phyloP scores from a whole-genome alignment of 2,329 filamentous ascomycete genomes.

The Diplodia intermedia region DNA sequence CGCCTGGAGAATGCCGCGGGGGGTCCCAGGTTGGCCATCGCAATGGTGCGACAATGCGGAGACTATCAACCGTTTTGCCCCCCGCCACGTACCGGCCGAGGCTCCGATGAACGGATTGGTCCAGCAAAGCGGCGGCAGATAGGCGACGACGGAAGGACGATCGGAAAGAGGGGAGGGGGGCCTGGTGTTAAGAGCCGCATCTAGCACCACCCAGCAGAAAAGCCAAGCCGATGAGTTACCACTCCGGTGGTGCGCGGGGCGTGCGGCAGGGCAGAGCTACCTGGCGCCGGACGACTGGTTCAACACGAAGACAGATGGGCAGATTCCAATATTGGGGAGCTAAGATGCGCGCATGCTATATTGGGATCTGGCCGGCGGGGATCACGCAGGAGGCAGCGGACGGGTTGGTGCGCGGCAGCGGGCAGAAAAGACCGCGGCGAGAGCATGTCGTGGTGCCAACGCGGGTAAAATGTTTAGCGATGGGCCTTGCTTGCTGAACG shows the following conservation, averaged over 20 bases:
- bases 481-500: not conserved
- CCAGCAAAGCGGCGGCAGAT: not conserved
- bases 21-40: not conserved
- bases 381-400: not conserved
- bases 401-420: conserved; percentile 9
- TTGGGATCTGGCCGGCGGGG: conserved; percentile 1
- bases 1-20: conserved; percentile 20
- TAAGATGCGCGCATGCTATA: conserved; percentile 10
- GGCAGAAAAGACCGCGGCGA: not conserved
- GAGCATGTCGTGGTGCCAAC: not conserved
- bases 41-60: conserved; percentile 8
- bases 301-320: not conserved
- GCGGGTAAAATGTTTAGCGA: conserved; percentile 25
- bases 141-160: not conserved
- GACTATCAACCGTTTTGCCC: conserved; percentile 20
- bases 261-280: conserved; percentile 14
- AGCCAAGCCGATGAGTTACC: conserved; percentile 30
- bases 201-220: conserved; percentile 21
- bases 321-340: conserved; percentile 11
- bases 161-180: not conserved
- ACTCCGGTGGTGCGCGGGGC: conserved; percentile 23
- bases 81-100: not conserved
- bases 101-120: not conserved
- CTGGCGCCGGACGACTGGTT: conserved; percentile 3
- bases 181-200: conserved; percentile 3